phyloP scores from a whole-genome alignment of 1,284 basidiomycete species.

The Ustilago lituana region DNA sequence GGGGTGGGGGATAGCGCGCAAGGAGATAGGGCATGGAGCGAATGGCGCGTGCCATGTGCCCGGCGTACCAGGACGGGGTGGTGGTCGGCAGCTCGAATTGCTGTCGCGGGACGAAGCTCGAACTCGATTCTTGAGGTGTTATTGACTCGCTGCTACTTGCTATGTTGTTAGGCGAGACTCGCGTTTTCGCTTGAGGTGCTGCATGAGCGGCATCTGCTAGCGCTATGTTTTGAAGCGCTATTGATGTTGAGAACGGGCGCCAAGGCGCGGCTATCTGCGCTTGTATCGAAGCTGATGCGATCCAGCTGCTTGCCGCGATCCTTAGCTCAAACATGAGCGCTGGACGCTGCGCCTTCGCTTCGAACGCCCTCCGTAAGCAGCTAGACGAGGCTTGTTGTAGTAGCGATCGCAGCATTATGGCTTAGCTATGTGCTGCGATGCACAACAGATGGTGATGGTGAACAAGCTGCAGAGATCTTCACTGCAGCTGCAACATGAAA shows the following conservation, averaged over 20 bases:
- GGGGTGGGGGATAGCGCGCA: conserved; percentile 76
- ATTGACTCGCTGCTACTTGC: too few relatives aligned
- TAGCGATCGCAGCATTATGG: conserved; percentile 8
- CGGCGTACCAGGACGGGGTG: conserved; percentile 93
- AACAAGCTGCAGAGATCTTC: neutral
- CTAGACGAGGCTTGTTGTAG: neutral
- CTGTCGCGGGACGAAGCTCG: conserved; percentile 63
- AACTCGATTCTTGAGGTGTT: neutral
- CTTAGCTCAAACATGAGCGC: too few relatives aligned
- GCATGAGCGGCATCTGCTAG: too few relatives aligned
- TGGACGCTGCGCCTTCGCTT: too few relatives aligned
- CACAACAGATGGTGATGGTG: neutral
- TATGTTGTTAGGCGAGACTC: too few relatives aligned
- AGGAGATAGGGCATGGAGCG: conserved; percentile 71
- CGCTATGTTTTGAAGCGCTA: neutral
- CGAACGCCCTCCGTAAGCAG: neutral
- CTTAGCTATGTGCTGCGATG: neutral
- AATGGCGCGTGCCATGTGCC: conserved; percentile 78
- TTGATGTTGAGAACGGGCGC: neutral
- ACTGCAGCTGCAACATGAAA: too few relatives aligned
- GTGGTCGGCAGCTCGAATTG: conserved; percentile 69
- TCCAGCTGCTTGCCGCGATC: too few relatives aligned
- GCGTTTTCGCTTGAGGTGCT: too few relatives aligned
- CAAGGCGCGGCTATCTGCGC: too few relatives aligned
- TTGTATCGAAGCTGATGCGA: too few relatives aligned